Evolutionary conservation across 495 filamentous ascomycete species (phyloP).

Genomic region (Xylaria scruposa): DNA sequence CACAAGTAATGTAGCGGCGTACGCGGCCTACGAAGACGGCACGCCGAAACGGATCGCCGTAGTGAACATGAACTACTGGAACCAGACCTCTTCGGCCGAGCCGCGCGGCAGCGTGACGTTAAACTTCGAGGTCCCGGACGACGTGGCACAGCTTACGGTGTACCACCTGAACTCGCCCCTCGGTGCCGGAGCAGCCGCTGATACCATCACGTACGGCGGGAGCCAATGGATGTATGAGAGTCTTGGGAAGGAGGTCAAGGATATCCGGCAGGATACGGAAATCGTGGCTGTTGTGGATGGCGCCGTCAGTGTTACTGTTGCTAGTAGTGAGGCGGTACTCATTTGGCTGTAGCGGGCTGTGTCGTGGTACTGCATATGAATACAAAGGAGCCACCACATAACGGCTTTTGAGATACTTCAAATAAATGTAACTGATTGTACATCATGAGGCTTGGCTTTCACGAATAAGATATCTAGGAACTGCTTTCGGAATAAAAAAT

Average conservation of each 20-base stretch:
- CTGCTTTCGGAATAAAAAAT: neutral
- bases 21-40: slow-evolving; percentile 35
- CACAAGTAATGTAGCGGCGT: slow-evolving; percentile 32
- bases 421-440: neutral
- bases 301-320: slow-evolving; percentile 31
- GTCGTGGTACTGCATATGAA: neutral
- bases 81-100: slow-evolving; percentile 34
- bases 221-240: slow-evolving; percentile 43
- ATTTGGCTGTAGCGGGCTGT: slow-evolving; percentile 33
- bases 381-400: neutral
- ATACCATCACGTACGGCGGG: slow-evolving; percentile 40
- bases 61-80: slow-evolving; percentile 41
- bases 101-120: slow-evolving; percentile 33
- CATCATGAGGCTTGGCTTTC: neutral
- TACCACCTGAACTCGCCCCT: slow-evolving; percentile 37
- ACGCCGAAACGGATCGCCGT: slow-evolving; percentile 35
- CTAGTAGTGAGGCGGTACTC: slow-evolving; percentile 35
- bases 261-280: slow-evolving; percentile 34
- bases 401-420: neutral
- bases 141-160: slow-evolving; percentile 26
- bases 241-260: slow-evolving; percentile 36
- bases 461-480: neutral
- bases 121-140: slow-evolving; percentile 27
- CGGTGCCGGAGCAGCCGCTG: slow-evolving; percentile 36
- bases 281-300: slow-evolving; percentile 29